These are phyloP conservation scores for Suillus variegatus DNA, from an alignment of 768 basidiomycete species.

Conservation along the genomic window DNA sequence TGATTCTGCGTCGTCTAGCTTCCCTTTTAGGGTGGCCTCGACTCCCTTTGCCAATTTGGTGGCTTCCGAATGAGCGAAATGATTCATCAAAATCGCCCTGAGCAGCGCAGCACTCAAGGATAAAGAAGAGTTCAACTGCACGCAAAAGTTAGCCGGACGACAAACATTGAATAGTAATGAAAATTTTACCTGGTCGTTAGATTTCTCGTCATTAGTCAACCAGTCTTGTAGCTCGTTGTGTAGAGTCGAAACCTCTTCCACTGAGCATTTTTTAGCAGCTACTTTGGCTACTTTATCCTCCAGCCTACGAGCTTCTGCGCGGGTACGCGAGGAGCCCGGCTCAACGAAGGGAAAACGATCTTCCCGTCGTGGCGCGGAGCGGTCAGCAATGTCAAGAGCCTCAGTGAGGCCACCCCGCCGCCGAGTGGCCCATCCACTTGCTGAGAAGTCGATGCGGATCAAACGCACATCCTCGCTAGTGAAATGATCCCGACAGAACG, in stretches of 20 bases:
- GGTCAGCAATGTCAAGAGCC: slow-evolving; percentile 38
- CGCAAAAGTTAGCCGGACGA: slow-evolving; percentile 13
- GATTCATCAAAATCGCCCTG: slow-evolving; percentile 82
- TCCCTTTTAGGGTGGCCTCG: slow-evolving; percentile 62
- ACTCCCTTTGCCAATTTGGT: slow-evolving; percentile 64
- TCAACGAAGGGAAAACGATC: slow-evolving; percentile 51
- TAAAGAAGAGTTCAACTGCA: slow-evolving; percentile 60
- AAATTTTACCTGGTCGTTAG: slow-evolving; percentile 58
- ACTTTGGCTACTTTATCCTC: slow-evolving; percentile 80
- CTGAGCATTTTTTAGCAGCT: slow-evolving; percentile 83
- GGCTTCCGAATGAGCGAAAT: slow-evolving; percentile 77
- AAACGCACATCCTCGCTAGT: slow-evolving; percentile 65
- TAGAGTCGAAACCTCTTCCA: slow-evolving; percentile 78
- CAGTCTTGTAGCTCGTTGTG: slow-evolving; percentile 81
- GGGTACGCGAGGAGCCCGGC: slow-evolving; percentile 40
- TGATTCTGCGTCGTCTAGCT: slow-evolving; percentile 65
- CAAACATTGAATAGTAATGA: slow-evolving; percentile 14
- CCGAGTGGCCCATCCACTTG: slow-evolving; percentile 68
- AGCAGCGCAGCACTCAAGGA: slow-evolving; percentile 76
- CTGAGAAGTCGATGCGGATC: slow-evolving; percentile 76
- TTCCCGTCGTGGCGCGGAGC: slow-evolving; percentile 47
- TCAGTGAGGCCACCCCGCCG: slow-evolving; percentile 53
- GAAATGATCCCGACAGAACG: slow-evolving; percentile 83
- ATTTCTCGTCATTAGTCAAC: slow-evolving; percentile 60
- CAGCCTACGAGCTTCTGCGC: slow-evolving; percentile 62